A percentile compares a stretch with the other conserved stretches of the same genome.
Conservation (phyloP, 495 filamentous ascomycete genomes). For the Beverwykella pulmonaria region DNA sequence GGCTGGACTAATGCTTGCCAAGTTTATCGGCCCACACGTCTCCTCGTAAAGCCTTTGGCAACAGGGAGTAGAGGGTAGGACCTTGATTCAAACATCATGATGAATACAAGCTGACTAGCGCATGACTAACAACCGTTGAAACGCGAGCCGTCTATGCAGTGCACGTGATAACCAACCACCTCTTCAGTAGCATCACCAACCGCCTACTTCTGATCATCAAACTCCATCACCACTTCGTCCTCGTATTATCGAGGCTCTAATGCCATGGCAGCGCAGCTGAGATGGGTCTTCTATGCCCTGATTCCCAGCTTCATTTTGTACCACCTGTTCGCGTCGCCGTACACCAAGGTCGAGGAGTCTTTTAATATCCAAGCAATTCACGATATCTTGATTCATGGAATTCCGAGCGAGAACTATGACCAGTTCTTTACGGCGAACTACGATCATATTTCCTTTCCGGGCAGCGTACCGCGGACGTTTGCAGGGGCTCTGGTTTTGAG, state of each 20-base stretch:
- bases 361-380: slow-evolving; percentile 97
- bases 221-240: neutral
- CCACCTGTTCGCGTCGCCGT: slow-evolving; percentile 79
- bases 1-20: too few relatives aligned
- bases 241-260: neutral
- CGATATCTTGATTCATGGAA: slow-evolving; percentile 80
- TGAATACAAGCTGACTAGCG: too few relatives aligned
- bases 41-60: too few relatives aligned
- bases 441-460: slow-evolving; percentile 91
- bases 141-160: too few relatives aligned
- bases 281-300: slow-evolving; percentile 20
- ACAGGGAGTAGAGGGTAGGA: too few relatives aligned
- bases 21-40: too few relatives aligned
- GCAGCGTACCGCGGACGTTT: slow-evolving; percentile 88
- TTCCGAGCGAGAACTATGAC: slow-evolving; percentile 61
- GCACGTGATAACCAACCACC: too few relatives aligned
- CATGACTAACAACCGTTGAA: neutral
- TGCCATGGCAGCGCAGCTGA: slow-evolving; percentile 18
- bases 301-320: slow-evolving; percentile 56
- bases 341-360: slow-evolving; percentile 98
- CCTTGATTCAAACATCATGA: too few relatives aligned
- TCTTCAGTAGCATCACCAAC: too few relatives aligned
- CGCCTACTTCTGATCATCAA: too few relatives aligned
- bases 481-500: slow-evolving; percentile 76
- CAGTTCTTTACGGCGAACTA: slow-evolving; percentile 60